A percentile compares a stretch with the other conserved stretches of the same genome.
These are phyloP conservation scores for Pseudomassariella vexata DNA, from an alignment of 2,329 filamentous ascomycete species.

Conservation along the genomic window DNA sequence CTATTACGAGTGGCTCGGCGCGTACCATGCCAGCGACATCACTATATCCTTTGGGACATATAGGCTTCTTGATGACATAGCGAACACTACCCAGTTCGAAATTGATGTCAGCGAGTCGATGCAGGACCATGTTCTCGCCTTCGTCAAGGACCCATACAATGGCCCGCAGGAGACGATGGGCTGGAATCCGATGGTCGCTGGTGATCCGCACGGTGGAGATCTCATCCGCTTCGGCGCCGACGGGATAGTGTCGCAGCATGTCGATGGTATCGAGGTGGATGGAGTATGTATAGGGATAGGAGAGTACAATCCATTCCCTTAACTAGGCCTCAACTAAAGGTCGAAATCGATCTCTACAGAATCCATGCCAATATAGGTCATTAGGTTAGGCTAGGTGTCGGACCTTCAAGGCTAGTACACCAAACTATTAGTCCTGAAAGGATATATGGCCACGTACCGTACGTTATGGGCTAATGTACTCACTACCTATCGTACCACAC, in stretches of 20 bases:
- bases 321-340: too few species aligned
- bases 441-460: too few species aligned
- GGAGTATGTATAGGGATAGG: slow-evolving; percentile 12
- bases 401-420: too few species aligned
- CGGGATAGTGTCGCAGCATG: slow-evolving; percentile 14
- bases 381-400: too few species aligned
- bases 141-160: slow-evolving; percentile 18
- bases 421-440: too few species aligned
- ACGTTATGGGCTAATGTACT: too few species aligned
- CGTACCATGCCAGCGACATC: slow-evolving; percentile 32
- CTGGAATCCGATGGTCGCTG: slow-evolving; percentile 6
- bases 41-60: slow-evolving; percentile 33
- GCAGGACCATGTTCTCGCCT: slow-evolving; percentile 21
- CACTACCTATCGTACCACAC: too few species aligned
- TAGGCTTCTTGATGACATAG: slow-evolving; percentile 14
- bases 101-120: slow-evolving; percentile 16
- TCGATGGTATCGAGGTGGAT: slow-evolving; percentile 18
- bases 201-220: slow-evolving; percentile 12
- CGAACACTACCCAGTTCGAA: slow-evolving; percentile 17
- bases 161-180: slow-evolving; percentile 12
- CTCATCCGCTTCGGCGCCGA: slow-evolving; percentile 19
- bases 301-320: slow-evolving; percentile 6
- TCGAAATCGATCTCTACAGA: too few species aligned
- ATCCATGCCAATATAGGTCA: too few species aligned
- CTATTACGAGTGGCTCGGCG: slow-evolving; percentile 32